These are phyloP conservation scores for Symbiodinium pilosum DNA, from an alignment of 73 alveolate species.

Conservation along the genomic window DNA sequence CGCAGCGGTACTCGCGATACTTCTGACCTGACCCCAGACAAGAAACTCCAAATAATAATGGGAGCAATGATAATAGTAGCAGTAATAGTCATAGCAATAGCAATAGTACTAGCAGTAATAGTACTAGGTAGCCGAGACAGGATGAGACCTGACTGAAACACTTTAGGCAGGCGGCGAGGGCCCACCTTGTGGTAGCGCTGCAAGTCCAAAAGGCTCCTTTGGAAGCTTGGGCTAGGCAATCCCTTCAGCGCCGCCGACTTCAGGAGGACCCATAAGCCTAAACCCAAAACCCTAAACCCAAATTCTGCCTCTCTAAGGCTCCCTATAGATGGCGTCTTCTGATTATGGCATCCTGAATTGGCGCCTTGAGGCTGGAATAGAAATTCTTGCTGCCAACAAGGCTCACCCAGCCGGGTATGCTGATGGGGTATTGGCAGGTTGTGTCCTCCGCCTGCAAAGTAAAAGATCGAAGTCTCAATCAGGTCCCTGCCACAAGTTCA, in stretches of 20 bases:
- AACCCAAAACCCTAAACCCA: neutral
- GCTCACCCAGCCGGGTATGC: constrained; percentile 60
- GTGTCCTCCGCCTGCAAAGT: constrained; percentile 30
- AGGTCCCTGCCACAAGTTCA: neutral
- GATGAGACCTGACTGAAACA: no score
- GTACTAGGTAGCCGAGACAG: no score
- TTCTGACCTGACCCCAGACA: constrained; percentile 56
- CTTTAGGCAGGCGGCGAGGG: constrained; percentile 31
- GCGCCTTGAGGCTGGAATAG: neutral
- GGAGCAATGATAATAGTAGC: no score
- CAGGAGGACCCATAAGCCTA: no score
- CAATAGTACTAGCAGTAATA: no score
- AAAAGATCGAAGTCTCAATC: neutral
- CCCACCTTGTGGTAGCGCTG: constrained; percentile 31
- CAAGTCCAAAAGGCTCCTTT: constrained; percentile 28
- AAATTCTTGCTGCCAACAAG: neutral
- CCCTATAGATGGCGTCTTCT: no score
- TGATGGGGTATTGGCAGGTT: constrained; percentile 43
- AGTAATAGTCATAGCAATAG: no score
- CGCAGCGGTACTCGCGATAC: constrained; percentile 47
- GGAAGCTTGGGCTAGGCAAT: no score
- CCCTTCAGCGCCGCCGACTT: no score
- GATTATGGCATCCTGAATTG: no score
- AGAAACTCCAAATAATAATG: no score
- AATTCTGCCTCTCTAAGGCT: no score